Percentiles rank a stretch among this genome's conserved stretches.
phyloP scores from a whole-genome alignment of 148 eudicot genomes.

The Rhododendron mucronatum region DNA sequence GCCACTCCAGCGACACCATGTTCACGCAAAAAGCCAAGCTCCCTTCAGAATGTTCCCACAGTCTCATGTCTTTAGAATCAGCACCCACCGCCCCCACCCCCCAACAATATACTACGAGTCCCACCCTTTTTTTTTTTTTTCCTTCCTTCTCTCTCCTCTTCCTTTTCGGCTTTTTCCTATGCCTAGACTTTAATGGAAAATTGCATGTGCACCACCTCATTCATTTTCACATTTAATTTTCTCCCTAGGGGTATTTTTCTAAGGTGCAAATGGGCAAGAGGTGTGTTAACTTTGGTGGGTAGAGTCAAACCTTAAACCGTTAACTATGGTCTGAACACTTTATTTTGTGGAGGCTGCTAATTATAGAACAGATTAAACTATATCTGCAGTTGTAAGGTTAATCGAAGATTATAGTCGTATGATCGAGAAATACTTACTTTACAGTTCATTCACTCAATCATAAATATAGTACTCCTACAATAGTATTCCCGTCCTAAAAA shows the following conservation, averaged over 20 bases:
- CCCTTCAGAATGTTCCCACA: constrained; percentile 37
- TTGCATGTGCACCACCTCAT: neutral
- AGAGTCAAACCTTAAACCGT: no score
- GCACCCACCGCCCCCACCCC: constrained; percentile 29
- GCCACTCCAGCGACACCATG: constrained; percentile 58
- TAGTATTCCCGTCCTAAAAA: no score
- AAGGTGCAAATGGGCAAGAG: neutral
- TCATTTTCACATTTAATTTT: neutral
- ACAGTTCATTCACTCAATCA: neutral
- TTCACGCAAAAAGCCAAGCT: constrained; percentile 52
- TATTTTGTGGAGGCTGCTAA: neutral
- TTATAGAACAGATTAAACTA: no score
- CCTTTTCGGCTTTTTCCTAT: neutral
- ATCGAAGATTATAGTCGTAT: no score
- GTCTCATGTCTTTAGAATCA: constrained; percentile 22
- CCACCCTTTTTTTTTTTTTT: neutral
- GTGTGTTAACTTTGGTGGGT: no score
- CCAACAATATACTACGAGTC: neutral
- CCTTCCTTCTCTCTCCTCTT: neutral
- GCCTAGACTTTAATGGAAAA: constrained; percentile 1
- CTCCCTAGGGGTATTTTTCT: neutral
- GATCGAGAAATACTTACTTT: no score
- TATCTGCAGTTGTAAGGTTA: no score
- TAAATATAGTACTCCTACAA: no score
- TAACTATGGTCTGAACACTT: neutral